A percentile compares a stretch with the other conserved stretches of the same genome.
Conservation (phyloP, 768 basidiomycete genomes). For the Jaapia argillacea region DNA sequence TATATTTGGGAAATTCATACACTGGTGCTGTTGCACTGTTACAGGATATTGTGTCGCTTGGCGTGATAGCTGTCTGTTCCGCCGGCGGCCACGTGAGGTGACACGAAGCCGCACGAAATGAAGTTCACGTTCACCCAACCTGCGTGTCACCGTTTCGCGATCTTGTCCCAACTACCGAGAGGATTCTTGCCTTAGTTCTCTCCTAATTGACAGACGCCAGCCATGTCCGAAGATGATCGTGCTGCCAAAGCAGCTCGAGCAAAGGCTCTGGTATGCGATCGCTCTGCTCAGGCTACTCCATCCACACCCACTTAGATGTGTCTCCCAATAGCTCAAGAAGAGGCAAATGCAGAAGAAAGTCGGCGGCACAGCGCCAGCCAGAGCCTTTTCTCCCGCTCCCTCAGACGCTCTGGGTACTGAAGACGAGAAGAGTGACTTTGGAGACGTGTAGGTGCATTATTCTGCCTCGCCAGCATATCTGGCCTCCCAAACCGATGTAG, state of each 20-base stretch:
- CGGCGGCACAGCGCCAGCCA: constrained; percentile 12
- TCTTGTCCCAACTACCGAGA: too few relatives aligned
- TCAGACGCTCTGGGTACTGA: constrained; percentile 10
- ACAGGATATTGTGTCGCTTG: not conserved
- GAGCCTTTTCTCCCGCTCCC: constrained; percentile 17
- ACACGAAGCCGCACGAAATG: too few relatives aligned
- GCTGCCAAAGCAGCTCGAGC: constrained; percentile 77
- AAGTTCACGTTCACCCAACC: too few relatives aligned
- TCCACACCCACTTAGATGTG: not conserved
- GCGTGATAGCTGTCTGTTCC: not conserved
- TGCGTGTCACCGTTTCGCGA: too few relatives aligned
- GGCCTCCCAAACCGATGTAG: constrained; percentile 1
- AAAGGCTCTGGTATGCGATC: constrained; percentile 59
- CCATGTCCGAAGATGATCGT: constrained; percentile 68
- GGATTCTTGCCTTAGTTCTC: too few relatives aligned
- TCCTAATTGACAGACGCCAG: too few relatives aligned
- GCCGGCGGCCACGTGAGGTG: too few relatives aligned
- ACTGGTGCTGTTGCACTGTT: not conserved
- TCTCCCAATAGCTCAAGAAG: constrained; percentile 60
- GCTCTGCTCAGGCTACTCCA: not conserved
- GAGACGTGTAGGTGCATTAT: constrained; percentile 52
- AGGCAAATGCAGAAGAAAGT: constrained; percentile 68
- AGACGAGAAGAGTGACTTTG: constrained; percentile 32
- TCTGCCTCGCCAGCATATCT: not conserved
- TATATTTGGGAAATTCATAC: not conserved